Percentiles rank a stretch among this genome's conserved stretches.
Evolutionary conservation across 257 asterid genomes (phyloP).

Genomic region (Mentha longifolia): DNA sequence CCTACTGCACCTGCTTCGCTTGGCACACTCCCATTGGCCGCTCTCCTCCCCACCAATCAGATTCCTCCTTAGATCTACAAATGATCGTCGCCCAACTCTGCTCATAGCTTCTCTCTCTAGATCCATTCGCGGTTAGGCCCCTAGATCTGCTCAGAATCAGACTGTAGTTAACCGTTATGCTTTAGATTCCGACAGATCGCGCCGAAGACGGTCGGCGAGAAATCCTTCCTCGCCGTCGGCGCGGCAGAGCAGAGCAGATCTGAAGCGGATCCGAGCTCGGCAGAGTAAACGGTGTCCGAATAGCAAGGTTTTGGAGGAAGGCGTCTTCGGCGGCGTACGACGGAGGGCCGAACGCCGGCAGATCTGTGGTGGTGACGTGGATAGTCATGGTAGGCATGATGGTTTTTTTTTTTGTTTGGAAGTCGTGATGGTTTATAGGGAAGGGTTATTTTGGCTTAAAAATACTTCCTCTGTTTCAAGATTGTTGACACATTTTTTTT

Average conservation of each 20-base stretch:
- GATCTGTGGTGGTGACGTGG: conserved; percentile 42
- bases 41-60: too few relatives aligned
- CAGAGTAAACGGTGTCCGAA: conserved; percentile 16
- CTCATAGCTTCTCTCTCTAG: too few relatives aligned
- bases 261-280: conserved; percentile 40
- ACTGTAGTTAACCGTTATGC: conserved; percentile 36
- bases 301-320: not conserved
- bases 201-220: conserved; percentile 47
- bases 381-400: conserved; percentile 43
- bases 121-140: conserved; percentile 26
- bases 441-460: too few relatives aligned
- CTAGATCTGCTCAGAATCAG: conserved; percentile 15
- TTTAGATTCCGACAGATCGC: conserved; percentile 57
- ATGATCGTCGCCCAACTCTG: too few relatives aligned
- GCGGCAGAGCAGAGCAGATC: conserved; percentile 15
- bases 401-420: too few relatives aligned
- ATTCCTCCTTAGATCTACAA: too few relatives aligned
- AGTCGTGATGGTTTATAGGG: too few relatives aligned
- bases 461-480: too few relatives aligned
- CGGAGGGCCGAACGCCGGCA: not conserved
- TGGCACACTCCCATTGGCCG: too few relatives aligned
- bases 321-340: conserved; percentile 18
- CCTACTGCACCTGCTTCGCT: too few relatives aligned
- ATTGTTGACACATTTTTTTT: too few relatives aligned
- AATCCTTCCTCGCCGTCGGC: too few relatives aligned